These are phyloP conservation scores for Casuarina cunninghamiana DNA, from an alignment of 306 rosid species.

Conservation along the genomic window DNA sequence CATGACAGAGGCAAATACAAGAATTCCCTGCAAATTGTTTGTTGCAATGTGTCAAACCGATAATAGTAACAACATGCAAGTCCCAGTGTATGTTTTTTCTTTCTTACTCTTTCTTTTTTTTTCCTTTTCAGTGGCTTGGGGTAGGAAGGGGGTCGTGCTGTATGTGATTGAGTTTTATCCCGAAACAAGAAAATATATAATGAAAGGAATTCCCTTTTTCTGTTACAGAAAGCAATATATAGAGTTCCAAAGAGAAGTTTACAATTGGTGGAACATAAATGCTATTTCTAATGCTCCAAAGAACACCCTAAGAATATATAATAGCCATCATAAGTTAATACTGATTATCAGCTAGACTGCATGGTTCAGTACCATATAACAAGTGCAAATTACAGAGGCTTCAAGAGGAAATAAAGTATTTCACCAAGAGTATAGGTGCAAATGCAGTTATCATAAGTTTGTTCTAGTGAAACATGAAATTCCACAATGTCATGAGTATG, in stretches of 20 bases:
- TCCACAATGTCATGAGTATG: not conserved
- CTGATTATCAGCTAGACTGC: not conserved
- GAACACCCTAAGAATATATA: not conserved
- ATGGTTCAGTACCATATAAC: not conserved
- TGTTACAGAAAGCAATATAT: not conserved
- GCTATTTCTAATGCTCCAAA: not conserved
- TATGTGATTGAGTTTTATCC: not conserved
- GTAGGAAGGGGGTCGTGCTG: not conserved
- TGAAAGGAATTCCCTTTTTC: not conserved
- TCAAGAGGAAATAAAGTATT: not conserved
- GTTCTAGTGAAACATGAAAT: not conserved
- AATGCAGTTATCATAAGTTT: not conserved
- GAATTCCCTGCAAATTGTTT: conserved; percentile 73
- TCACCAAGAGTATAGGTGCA: not conserved
- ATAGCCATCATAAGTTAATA: not conserved
- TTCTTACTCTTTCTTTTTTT: not conserved
- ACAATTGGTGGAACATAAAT: not conserved
- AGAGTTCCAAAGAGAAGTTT: not conserved
- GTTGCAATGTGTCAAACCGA: conserved; percentile 2
- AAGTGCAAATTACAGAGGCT: not conserved
- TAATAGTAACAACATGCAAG: not conserved
- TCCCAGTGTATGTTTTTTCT: not conserved
- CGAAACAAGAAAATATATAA: not conserved
- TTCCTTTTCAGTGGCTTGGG: not conserved
- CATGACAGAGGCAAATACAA: conserved; percentile 99